Evolutionary conservation across 1,284 basidiomycete genomes (phyloP), one percentile per base, ranked within the genome.

Genomic region (Agroathelia rolfsii): DNA sequence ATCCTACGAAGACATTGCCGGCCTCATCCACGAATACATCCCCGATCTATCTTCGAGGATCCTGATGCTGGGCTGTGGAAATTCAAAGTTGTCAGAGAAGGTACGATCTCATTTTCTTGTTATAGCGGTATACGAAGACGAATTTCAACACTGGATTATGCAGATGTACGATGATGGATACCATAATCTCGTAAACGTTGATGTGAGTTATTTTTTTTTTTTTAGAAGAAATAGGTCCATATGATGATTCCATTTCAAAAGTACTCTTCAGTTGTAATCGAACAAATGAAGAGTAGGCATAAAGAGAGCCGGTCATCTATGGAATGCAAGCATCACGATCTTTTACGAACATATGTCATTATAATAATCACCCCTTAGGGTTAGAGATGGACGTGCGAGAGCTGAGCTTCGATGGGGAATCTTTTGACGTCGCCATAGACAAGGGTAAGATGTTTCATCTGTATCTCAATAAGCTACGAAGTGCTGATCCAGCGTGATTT

Each of bases 111-210:
- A n/a, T 37, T n/a, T 24, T 10, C n/a, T 12, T 25, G 41, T 9
- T n/a, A n/a, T n/a, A n/a, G n/a, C n/a, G n/a, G n/a, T n/a, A n/a
- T n/a, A n/a, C n/a, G n/a, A n/a, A n/a, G n/a, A n/a, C n/a, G n/a
- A n/a, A n/a, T n/a, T n/a, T n/a, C n/a, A n/a, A n/a, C 23, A 26
- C 23, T 30, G n/a, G n/a, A n/a, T n/a, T 14, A 4, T 30, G 6
- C 36, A 88, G 83, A 87, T 94, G 83, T 94, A 87, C 60, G 83
- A 89, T 42, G 84, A 87, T 45, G 89, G 87, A 1, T 94, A 85
- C 53, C 72, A 63, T 40, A 76, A 83, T 42, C 84, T 95, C 38
- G 72, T 84, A 43, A 94, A 93, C 49, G 61, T 80, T 14, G 90
- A 94, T 49, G 87, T 88, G 37, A 41, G 74, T 57, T n/a, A 31